These are phyloP conservation scores for Mycena sp. DNA, from an alignment of 1,284 basidiomycete genomes.

Conservation along the genomic window DNA sequence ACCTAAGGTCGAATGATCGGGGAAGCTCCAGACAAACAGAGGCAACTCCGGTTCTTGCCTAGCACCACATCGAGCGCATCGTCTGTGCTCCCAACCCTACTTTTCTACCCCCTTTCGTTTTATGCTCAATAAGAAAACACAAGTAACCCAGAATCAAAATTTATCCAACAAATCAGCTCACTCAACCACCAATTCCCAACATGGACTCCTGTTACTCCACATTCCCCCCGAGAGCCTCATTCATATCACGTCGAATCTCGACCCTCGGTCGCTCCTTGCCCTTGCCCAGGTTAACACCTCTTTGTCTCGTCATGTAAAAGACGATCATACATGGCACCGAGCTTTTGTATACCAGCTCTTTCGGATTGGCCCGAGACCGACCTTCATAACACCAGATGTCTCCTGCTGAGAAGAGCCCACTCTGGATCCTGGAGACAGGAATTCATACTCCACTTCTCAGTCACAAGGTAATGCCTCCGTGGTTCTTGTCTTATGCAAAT, in stretches of 20 bases:
- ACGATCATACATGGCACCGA: conserved; percentile 86
- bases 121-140: conserved; percentile 63
- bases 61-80: conserved; percentile 20
- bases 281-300: conserved; percentile 65
- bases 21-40: not conserved
- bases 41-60: conserved; percentile 7
- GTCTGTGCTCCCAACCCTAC: conserved; percentile 5
- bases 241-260: conserved; percentile 81
- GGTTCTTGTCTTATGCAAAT: not conserved
- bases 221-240: conserved; percentile 81
- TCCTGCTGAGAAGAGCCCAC: conserved; percentile 65
- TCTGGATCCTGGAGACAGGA: conserved; percentile 74
- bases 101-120: conserved; percentile 46
- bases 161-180: conserved; percentile 35
- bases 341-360: conserved; percentile 82
- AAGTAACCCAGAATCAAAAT: conserved; percentile 39
- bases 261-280: conserved; percentile 68
- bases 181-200: conserved; percentile 10
- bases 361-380: conserved; percentile 71
- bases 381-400: conserved; percentile 50
- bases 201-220: conserved; percentile 52
- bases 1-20: not conserved
- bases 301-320: conserved; percentile 73
- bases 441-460: conserved; percentile 63
- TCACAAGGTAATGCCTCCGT: conserved; percentile 55